Percentiles rank a stretch among this genome's conserved stretches.
These are phyloP conservation scores for Mycena rebaudengoi DNA, from an alignment of 768 basidiomycete genomes.

Conservation along the genomic window DNA sequence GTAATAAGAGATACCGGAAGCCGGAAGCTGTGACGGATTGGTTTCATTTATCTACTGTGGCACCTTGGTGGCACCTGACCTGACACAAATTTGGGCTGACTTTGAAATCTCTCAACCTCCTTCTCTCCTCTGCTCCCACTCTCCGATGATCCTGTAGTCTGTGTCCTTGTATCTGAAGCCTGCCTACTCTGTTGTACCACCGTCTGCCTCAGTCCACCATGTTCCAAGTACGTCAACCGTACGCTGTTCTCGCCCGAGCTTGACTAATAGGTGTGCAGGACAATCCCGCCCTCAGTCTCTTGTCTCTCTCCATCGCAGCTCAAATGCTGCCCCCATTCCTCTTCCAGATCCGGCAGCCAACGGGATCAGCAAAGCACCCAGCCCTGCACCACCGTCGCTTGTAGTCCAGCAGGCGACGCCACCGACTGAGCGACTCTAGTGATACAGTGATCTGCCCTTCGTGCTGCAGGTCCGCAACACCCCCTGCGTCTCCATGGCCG, in stretches of 20 bases:
- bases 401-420: slow-evolving; percentile 75
- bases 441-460: slow-evolving; percentile 79
- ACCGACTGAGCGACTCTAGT: slow-evolving; percentile 80
- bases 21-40: too few relatives aligned
- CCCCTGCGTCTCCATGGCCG: slow-evolving; percentile 28
- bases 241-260: not conserved
- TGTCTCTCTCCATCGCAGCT: slow-evolving; percentile 76
- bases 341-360: slow-evolving; percentile 26
- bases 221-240: slow-evolving; percentile 14
- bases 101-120: slow-evolving; percentile 2
- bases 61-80: too few relatives aligned
- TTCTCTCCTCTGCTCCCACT: not conserved
- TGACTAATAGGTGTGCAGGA: slow-evolving; percentile 29
- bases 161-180: not conserved
- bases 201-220: slow-evolving; percentile 9
- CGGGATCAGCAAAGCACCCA: slow-evolving; percentile 17
- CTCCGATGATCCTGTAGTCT: slow-evolving; percentile 16
- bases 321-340: slow-evolving; percentile 57
- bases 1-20: too few relatives aligned
- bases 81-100: slow-evolving; percentile 20
- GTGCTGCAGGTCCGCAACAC: too few relatives aligned
- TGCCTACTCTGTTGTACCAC: slow-evolving; percentile 2
- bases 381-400: slow-evolving; percentile 66
- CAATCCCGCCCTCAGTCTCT: slow-evolving; percentile 52
- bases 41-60: too few relatives aligned